Conservation (phyloP, 1,284 basidiomycete species). For the Cutaneotrichosporon spelunceum region DNA sequence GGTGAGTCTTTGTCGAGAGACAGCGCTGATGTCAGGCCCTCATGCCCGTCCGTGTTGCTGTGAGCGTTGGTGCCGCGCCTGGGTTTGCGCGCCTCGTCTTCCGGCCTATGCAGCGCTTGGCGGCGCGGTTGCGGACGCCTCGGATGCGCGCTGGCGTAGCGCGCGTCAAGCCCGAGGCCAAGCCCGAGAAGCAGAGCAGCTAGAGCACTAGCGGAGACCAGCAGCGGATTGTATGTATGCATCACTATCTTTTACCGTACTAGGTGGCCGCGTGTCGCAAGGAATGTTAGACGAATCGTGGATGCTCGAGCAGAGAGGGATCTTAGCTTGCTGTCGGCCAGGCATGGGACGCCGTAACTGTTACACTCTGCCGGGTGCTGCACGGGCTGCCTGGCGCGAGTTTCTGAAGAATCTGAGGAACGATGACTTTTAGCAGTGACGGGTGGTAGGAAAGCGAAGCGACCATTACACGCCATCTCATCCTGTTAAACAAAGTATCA, state of each 20-base stretch:
- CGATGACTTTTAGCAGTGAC: too few species aligned
- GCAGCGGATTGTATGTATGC: neutral
- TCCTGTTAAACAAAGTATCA: too few species aligned
- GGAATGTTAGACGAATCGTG: too few species aligned
- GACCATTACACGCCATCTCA: too few species aligned
- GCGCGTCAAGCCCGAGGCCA: conserved; percentile 2
- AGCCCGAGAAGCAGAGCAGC: neutral
- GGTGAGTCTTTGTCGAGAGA: conserved; percentile 53
- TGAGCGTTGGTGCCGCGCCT: conserved; percentile 72
- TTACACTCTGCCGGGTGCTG: too few species aligned
- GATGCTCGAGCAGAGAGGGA: too few species aligned
- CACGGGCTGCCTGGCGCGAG: too few species aligned
- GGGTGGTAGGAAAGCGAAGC: too few species aligned
- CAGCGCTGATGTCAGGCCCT: conserved; percentile 59
- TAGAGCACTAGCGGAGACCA: neutral
- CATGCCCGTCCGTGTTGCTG: conserved; percentile 68
- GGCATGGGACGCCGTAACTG: too few species aligned
- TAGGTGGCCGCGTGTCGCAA: neutral
- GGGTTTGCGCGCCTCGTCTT: conserved; percentile 62
- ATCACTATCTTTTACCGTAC: neutral
- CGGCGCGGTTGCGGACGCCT: neutral
- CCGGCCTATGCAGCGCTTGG: conserved; percentile 7
- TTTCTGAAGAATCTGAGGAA: too few species aligned
- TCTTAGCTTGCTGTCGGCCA: too few species aligned
- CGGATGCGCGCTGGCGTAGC: conserved; percentile 2